Conservation (phyloP, 176 grass and related monocot species). For the Bromus sterilis region DNA sequence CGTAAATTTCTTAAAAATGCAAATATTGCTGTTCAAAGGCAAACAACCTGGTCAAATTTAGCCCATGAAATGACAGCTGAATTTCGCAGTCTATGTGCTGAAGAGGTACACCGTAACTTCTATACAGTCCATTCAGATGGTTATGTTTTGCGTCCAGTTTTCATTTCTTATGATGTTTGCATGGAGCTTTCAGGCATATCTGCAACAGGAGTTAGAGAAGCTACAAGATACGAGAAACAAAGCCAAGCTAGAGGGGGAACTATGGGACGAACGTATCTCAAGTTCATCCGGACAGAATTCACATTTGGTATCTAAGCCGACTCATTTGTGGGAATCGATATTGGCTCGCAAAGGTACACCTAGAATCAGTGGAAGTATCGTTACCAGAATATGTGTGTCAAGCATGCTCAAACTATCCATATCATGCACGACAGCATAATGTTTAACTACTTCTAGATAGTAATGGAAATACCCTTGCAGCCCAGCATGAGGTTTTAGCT, state of each 20-base stretch:
- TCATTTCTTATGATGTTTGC: slow-evolving; percentile 15
- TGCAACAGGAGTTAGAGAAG: slow-evolving; percentile 98
- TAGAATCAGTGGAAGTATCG: neutral
- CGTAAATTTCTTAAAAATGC: slow-evolving; percentile 96
- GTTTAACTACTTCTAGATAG: neutral
- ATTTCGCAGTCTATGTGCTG: slow-evolving; percentile 97
- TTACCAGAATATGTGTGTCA: neutral
- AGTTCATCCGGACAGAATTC: slow-evolving; percentile 82
- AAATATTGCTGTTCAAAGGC: slow-evolving; percentile 83
- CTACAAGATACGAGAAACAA: slow-evolving; percentile 86
- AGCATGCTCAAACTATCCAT: slow-evolving; percentile 6
- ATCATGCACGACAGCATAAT: neutral
- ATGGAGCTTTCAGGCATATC: slow-evolving; percentile 73
- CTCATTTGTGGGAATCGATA: slow-evolving; percentile 94
- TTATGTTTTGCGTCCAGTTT: slow-evolving; percentile 5
- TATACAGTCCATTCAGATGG: slow-evolving; percentile 22
- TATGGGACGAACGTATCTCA: slow-evolving; percentile 79
- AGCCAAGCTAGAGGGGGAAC: slow-evolving; percentile 85
- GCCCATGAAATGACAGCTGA: slow-evolving; percentile 99
- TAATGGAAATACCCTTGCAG: slow-evolving; percentile 37
- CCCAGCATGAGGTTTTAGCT: slow-evolving; percentile 95
- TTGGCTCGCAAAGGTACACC: slow-evolving; percentile 91
- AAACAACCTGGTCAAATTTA: slow-evolving; percentile 89
- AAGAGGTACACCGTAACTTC: slow-evolving; percentile 68
- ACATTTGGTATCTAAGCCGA: slow-evolving; percentile 86